These are phyloP conservation scores for Phytophthora litchii DNA, from an alignment of 352 stramenopile genomes.

Conservation along the genomic window DNA sequence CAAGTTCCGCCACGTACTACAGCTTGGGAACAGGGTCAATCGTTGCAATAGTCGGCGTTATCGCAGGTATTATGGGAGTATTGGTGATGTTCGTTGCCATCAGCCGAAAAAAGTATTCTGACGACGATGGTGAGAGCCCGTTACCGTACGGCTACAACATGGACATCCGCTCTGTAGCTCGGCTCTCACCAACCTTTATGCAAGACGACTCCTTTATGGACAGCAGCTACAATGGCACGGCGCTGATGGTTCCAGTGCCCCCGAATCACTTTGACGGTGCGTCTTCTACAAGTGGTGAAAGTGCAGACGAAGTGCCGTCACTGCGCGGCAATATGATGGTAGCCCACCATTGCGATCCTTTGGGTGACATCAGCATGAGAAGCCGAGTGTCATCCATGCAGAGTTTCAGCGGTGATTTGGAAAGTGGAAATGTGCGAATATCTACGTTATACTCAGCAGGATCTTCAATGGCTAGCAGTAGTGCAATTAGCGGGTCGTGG, in stretches of 20 bases:
- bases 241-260: slow-evolving; percentile 29
- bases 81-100: slow-evolving; percentile 65
- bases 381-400: slow-evolving; percentile 21
- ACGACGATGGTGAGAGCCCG: slow-evolving; percentile 60
- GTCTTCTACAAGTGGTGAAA: slow-evolving; percentile 33
- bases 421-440: slow-evolving; percentile 26
- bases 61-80: slow-evolving; percentile 65
- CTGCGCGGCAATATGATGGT: slow-evolving; percentile 19
- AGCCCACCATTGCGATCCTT: slow-evolving; percentile 11
- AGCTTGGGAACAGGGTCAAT: slow-evolving; percentile 68
- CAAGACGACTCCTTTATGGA: slow-evolving; percentile 44
- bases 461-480: slow-evolving; percentile 56
- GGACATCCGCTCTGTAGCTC: slow-evolving; percentile 44
- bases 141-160: slow-evolving; percentile 50
- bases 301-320: slow-evolving; percentile 28
- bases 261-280: slow-evolving; percentile 21
- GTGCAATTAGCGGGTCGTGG: slow-evolving; percentile 65
- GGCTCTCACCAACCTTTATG: slow-evolving; percentile 65
- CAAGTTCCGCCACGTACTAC: slow-evolving; percentile 55
- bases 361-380: slow-evolving; percentile 20
- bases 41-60: slow-evolving; percentile 71
- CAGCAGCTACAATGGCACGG: slow-evolving; percentile 31
- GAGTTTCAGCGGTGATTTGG: slow-evolving; percentile 23
- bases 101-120: slow-evolving; percentile 60
- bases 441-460: slow-evolving; percentile 42